phyloP scores from a whole-genome alignment of 202 grass and related monocot species.

The Saccharum hybrid region DNA sequence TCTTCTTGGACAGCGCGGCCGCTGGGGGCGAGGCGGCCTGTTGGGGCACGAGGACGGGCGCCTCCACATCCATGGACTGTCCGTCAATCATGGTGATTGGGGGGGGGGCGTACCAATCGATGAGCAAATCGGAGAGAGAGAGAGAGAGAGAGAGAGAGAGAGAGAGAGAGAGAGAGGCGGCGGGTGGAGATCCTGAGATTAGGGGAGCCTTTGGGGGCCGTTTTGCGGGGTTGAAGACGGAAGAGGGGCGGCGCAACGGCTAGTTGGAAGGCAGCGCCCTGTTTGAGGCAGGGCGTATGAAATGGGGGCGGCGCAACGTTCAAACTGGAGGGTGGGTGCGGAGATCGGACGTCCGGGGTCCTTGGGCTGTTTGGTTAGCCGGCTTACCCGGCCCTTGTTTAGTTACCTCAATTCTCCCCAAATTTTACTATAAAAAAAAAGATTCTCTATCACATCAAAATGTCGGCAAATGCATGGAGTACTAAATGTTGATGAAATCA shows the following conservation, averaged over 20 bases:
- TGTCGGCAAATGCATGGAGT: no score
- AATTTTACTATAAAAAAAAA: no score
- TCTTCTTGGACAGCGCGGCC: constrained; percentile 19
- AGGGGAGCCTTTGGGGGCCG: background rate
- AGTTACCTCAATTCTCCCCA: no score
- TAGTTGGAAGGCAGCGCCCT: constrained; percentile 18
- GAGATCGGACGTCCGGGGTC: no score
- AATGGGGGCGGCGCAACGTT: constrained; percentile 24
- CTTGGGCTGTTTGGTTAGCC: no score
- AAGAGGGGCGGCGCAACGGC: constrained; percentile 36
- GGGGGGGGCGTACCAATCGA: background rate
- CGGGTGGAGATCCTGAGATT: background rate
- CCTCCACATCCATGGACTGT: constrained; percentile 36
- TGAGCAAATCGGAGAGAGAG: background rate
- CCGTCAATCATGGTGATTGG: background rate
- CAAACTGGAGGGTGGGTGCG: constrained; percentile 2
- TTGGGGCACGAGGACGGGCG: constrained; percentile 28
- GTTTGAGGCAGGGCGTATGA: no score
- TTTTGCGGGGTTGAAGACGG: constrained; percentile 8
- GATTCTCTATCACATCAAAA: no score
- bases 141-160: no score
- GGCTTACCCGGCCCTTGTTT: no score
- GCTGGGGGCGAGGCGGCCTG: constrained; percentile 27
- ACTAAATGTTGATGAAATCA: no score
- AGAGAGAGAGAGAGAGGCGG: background rate